Evolutionary conservation across 106 monocot genomes (phyloP), one percentile per base, ranked within the genome.

Genomic region (Amphibolis antarctica): DNA sequence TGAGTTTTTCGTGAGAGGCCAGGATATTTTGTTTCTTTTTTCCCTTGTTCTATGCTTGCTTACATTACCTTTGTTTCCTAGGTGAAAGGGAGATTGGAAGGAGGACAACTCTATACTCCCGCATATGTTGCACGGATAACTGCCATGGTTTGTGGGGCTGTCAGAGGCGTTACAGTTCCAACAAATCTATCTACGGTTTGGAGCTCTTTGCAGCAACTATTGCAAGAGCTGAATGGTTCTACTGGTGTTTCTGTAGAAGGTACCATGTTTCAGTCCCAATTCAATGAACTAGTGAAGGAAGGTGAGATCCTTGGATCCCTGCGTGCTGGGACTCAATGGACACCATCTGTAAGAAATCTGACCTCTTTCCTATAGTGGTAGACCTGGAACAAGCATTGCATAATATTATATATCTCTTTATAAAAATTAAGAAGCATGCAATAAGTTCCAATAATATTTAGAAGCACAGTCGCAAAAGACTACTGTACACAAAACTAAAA

Each of bases 281-380:
- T 94, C 67, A 94, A 84, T 76, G 79, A 75, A 28, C 30, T 89
- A 55, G 61, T 89, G 29, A 94, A 89, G 62, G 94, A 84, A 46
- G 79, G 78, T 42, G 79, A 76, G 47, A 64, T 94, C 20, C 86
- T 89, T 75, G 93, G 93, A 55, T 81, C 86, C 55, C 67, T 89
- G 12, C 86, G 94, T 70, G 89, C 89, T 46, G 94, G 94, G 73
- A 76, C 77, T 59, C 89, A 89, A 52, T 94, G 94, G 94, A 94
- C 94, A 45, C 94, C 94, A 74, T 60, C 79, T 73, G 94, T 94
- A 82, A 71, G 82, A 62, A 21, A 43, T 19, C 59, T 54, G 29
- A n/a, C n/a, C n/a, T n/a, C n/a, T n/a, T n/a, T n/a, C n/a, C n/a
- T n/a, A n/a, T n/a, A n/a, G n/a, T n/a, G n/a, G n/a, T n/a, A n/a